Evolutionary conservation across 805 yeast species (phyloP).

Genomic region (Tetrapisispora arboricola): DNA sequence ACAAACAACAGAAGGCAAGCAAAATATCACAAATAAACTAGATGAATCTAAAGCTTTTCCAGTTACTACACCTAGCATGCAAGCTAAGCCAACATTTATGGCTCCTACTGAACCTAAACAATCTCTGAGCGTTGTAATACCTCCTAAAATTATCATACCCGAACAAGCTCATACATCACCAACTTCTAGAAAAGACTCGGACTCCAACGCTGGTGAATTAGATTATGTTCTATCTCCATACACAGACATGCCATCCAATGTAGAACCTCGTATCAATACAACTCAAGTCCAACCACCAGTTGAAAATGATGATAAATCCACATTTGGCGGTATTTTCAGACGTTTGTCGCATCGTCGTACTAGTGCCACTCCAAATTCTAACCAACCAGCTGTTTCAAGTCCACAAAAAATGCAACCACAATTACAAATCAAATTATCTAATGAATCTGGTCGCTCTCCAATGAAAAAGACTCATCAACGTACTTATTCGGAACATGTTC

Average conservation of each 20-base stretch:
- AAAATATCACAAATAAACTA: neutral
- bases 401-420: constrained; percentile 8
- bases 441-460: constrained; percentile 4
- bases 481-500: constrained; percentile 33
- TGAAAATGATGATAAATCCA: constrained; percentile 17
- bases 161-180: constrained; percentile 43
- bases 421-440: constrained; percentile 6
- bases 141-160: constrained; percentile 36
- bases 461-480: constrained; percentile 24
- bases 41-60: neutral
- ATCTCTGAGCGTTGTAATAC: constrained; percentile 21
- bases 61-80: neutral
- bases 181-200: constrained; percentile 26
- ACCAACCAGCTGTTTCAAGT: constrained; percentile 5
- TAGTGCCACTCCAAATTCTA: constrained; percentile 2
- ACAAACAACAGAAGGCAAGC: neutral
- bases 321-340: constrained; percentile 28
- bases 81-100: neutral
- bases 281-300: constrained; percentile 24
- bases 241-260: constrained; percentile 16
- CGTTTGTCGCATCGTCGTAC: constrained; percentile 27
- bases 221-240: constrained; percentile 24
- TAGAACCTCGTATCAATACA: constrained; percentile 33
- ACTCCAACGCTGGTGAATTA: constrained; percentile 13
- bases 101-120: neutral